Evolutionary conservation across 164 flowering plant genomes (phyloP).

Genomic region (Tinospora cordifolia): DNA sequence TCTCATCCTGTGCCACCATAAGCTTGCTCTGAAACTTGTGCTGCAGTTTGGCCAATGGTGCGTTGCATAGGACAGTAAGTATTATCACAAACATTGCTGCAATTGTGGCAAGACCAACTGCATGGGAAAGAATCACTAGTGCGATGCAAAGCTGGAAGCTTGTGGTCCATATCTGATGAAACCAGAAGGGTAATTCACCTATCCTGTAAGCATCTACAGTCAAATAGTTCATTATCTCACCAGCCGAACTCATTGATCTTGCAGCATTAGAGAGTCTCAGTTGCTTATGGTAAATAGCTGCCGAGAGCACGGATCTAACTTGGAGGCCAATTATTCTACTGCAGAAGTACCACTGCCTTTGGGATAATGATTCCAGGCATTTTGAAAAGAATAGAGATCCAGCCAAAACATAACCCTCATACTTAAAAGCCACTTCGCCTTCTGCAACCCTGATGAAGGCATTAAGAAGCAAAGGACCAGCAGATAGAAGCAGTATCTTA

Average conservation of each 20-base stretch:
- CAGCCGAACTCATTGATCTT: constrained; percentile 39
- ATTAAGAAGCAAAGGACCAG: constrained; percentile 51
- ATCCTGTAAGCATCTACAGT: constrained; percentile 61
- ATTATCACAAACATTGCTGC: constrained; percentile 45
- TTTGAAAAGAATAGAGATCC: constrained; percentile 35
- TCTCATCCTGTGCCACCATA: constrained; percentile 54
- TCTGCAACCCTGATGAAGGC: constrained; percentile 63
- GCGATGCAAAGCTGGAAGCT: constrained; percentile 50
- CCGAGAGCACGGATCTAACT: constrained; percentile 49
- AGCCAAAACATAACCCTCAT: constrained; percentile 41
- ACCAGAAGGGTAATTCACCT: constrained; percentile 71
- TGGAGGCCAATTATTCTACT: constrained; percentile 48
- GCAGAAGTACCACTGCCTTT: constrained; percentile 60
- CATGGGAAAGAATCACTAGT: constrained; percentile 35
- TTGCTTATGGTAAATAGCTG: constrained; percentile 66
- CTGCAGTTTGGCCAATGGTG: constrained; percentile 59
- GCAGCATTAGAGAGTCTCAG: constrained; percentile 47
- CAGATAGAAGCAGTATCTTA: constrained; percentile 37
- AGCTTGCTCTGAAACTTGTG: constrained; percentile 48
- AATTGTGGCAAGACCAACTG: constrained; percentile 50
- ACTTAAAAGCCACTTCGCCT: constrained; percentile 46
- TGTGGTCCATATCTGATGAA: constrained; percentile 67
- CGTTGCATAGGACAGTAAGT: constrained; percentile 43
- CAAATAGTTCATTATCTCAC: constrained; percentile 62
- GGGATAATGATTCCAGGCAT: constrained; percentile 48